phyloP scores from a whole-genome alignment of 257 asterid genomes.

The Gentiana straminea region DNA sequence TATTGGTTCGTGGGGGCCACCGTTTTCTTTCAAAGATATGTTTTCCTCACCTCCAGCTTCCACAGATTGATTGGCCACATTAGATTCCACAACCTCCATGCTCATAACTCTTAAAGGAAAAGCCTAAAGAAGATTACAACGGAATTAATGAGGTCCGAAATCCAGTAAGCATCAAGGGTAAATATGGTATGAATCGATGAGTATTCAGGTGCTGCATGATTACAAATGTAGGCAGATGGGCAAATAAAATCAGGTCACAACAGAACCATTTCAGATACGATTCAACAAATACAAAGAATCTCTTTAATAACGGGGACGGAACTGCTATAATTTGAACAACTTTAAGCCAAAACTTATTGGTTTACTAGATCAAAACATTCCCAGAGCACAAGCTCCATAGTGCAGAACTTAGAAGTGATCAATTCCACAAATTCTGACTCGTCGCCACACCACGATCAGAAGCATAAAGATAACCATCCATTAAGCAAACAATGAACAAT shows the following conservation, averaged over 20 bases:
- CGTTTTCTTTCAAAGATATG: constrained; percentile 15
- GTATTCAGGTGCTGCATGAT: too few species aligned
- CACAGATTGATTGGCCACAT: constrained; percentile 14
- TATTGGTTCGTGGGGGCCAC: constrained; percentile 17
- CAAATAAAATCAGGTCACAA: too few species aligned
- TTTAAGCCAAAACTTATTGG: neutral
- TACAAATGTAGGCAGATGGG: neutral
- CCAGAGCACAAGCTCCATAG: too few species aligned
- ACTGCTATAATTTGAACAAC: neutral
- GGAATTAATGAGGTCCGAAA: neutral
- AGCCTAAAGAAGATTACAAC: constrained; percentile 18
- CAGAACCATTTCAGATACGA: too few species aligned
- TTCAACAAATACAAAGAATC: neutral
- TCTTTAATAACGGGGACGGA: too few species aligned
- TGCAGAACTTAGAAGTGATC: too few species aligned
- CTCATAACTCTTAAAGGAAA: constrained; percentile 24
- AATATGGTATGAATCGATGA: neutral
- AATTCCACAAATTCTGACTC: neutral
- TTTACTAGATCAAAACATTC: neutral
- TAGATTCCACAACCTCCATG: constrained; percentile 36
- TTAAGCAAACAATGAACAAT: neutral
- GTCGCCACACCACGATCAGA: too few species aligned
- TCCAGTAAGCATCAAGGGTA: too few species aligned
- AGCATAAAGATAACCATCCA: neutral
- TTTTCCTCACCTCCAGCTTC: constrained; percentile 18